phyloP scores from a whole-genome alignment of 2,329 filamentous ascomycete genomes.

The Sporothrix luriei region DNA sequence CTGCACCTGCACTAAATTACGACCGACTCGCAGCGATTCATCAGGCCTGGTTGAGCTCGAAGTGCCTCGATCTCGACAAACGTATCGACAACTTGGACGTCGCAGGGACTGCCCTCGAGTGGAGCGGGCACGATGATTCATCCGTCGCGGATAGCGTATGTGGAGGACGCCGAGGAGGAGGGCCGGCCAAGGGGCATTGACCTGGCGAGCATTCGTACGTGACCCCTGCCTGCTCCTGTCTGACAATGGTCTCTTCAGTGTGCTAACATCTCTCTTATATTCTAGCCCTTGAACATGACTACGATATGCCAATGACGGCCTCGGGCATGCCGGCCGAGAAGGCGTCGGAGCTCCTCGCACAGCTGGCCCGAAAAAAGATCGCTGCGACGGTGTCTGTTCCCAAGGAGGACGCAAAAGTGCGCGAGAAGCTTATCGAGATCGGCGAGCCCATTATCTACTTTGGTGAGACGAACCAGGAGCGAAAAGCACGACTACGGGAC shows the following conservation, averaged over 20 bases:
- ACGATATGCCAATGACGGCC: conserved; percentile 69
- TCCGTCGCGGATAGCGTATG: conserved; percentile 88
- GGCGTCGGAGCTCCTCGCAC: conserved; percentile 79
- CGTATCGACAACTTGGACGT: background rate
- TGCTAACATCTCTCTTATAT: conserved; percentile 32
- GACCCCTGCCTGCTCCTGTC: background rate
- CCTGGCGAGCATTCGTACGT: conserved; percentile 53
- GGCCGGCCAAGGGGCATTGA: conserved; percentile 53
- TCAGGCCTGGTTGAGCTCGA: background rate
- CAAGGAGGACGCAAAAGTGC: conserved; percentile 88
- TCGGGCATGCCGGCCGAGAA: conserved; percentile 75
- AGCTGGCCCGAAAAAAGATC: conserved; percentile 88
- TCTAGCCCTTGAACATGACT: conserved; percentile 70
- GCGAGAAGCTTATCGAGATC: conserved; percentile 76
- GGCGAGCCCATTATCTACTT: conserved; percentile 95
- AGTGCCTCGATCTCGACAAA: background rate
- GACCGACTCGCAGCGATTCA: too few relatives aligned
- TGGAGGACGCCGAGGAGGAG: conserved; percentile 76
- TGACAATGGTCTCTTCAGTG: background rate
- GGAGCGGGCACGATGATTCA: conserved; percentile 62
- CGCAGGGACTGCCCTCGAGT: conserved; percentile 4
- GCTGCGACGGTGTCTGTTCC: conserved; percentile 86
- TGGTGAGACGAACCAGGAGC: conserved; percentile 82
- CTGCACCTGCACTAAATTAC: background rate
- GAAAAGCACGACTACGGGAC: conserved; percentile 82